Percentiles rank a stretch among this genome's conserved stretches.
These are phyloP conservation scores for Suillus subalutaceus DNA, from an alignment of 768 basidiomycete species.

Conservation along the genomic window DNA sequence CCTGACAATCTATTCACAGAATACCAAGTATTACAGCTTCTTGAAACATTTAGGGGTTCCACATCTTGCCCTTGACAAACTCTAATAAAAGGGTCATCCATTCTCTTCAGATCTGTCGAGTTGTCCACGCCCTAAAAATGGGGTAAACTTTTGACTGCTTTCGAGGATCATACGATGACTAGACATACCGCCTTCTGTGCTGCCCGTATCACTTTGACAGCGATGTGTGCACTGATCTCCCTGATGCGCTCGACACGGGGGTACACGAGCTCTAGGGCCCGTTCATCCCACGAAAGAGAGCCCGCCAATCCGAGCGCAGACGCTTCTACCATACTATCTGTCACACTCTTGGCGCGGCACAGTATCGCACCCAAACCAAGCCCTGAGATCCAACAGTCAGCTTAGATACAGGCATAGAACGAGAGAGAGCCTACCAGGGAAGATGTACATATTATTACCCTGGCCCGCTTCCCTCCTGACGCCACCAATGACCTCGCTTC, in stretches of 20 bases:
- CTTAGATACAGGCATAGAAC: not conserved
- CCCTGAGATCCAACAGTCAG: slow-evolving; percentile 37
- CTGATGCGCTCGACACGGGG: slow-evolving; percentile 84
- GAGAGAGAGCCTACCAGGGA: slow-evolving; percentile 52
- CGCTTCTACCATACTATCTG: slow-evolving; percentile 89
- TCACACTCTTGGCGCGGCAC: slow-evolving; percentile 66
- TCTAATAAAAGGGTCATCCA: slow-evolving; percentile 59
- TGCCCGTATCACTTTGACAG: slow-evolving; percentile 72
- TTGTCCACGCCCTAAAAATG: slow-evolving; percentile 54
- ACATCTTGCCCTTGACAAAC: slow-evolving; percentile 70
- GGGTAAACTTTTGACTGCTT: slow-evolving; percentile 10
- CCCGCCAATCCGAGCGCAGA: slow-evolving; percentile 79
- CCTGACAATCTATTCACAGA: not conserved
- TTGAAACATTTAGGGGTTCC: slow-evolving; percentile 49
- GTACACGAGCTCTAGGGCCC: slow-evolving; percentile 68
- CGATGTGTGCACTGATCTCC: slow-evolving; percentile 80
- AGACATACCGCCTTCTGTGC: slow-evolving; percentile 73
- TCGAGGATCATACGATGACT: slow-evolving; percentile 18
- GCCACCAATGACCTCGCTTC: slow-evolving; percentile 57
- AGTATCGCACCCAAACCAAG: slow-evolving; percentile 83
- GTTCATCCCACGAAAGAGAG: slow-evolving; percentile 73
- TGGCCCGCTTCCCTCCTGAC: slow-evolving; percentile 75
- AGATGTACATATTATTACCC: slow-evolving; percentile 94
- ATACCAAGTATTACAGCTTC: not conserved
- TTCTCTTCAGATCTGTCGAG: slow-evolving; percentile 51